A percentile compares a stretch with the other conserved stretches of the same genome.
These are phyloP conservation scores for Catunica adiposa DNA, from an alignment of 2,329 filamentous ascomycete genomes.

Conservation along the genomic window DNA sequence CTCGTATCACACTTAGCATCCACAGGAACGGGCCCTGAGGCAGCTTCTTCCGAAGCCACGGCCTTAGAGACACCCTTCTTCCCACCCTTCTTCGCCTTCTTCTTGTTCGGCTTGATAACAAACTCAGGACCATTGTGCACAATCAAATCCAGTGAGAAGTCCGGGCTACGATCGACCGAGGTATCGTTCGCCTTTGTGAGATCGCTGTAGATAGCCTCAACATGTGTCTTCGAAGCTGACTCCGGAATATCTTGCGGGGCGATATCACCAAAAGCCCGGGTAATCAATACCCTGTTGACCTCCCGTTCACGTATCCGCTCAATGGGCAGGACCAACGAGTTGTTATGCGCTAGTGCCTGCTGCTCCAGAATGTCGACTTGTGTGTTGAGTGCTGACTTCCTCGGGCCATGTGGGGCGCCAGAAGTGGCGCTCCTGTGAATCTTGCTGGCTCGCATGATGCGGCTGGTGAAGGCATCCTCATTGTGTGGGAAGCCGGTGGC, in stretches of 20 bases:
- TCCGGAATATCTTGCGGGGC: neutral
- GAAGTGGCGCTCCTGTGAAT: too few relatives aligned
- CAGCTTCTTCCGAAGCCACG: too few relatives aligned
- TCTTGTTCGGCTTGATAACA: conserved; percentile 8
- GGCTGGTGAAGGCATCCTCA: neutral
- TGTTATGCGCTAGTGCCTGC: conserved; percentile 1
- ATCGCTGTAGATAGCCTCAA: neutral
- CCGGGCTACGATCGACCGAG: conserved; percentile 6
- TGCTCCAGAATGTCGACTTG: conserved; percentile 4
- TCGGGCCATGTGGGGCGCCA: neutral
- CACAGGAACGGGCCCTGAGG: too few relatives aligned
- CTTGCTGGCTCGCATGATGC: neutral
- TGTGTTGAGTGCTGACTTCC: neutral
- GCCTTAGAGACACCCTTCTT: neutral
- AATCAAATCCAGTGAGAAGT: conserved; percentile 11
- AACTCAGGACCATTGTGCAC: conserved; percentile 6
- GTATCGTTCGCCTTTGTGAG: conserved; percentile 4
- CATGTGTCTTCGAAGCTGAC: neutral
- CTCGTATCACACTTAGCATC: too few relatives aligned
- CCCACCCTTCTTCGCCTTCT: neutral
- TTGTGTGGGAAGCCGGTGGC: neutral
- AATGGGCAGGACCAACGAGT: conserved; percentile 3
- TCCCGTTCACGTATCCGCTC: conserved; percentile 5
- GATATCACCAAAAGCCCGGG: neutral
- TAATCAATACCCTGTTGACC: neutral